Conservation (phyloP, 2,329 filamentous ascomycete species). For the Neofusicoccum ribis region DNA sequence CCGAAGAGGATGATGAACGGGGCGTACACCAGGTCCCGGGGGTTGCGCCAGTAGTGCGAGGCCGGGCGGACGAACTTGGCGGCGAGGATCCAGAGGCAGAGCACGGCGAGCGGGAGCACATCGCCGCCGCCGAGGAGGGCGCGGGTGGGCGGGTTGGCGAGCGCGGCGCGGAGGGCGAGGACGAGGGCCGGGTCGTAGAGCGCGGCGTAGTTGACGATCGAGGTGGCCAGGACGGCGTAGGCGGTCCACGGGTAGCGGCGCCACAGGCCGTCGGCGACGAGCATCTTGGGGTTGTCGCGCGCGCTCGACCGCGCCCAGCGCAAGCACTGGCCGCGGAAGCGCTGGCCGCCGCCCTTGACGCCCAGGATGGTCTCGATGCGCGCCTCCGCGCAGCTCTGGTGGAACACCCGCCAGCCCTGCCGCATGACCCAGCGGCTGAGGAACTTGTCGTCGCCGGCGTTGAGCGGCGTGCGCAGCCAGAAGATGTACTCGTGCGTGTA, state of each 20-base stretch:
- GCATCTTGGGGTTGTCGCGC: slow-evolving; percentile 22
- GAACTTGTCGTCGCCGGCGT: slow-evolving; percentile 43
- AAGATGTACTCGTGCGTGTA: slow-evolving; percentile 28
- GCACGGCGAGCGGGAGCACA: slow-evolving; percentile 23
- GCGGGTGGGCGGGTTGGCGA: slow-evolving; percentile 17
- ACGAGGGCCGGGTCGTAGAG: slow-evolving; percentile 52
- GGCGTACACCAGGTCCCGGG: slow-evolving; percentile 53
- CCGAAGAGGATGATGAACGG: slow-evolving; percentile 55
- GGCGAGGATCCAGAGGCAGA: slow-evolving; percentile 51
- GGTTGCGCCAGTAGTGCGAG: slow-evolving; percentile 54
- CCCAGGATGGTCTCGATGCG: slow-evolving; percentile 52
- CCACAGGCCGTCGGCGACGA: slow-evolving; percentile 43
- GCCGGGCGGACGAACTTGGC: slow-evolving; percentile 60
- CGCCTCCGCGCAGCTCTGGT: slow-evolving; percentile 53
- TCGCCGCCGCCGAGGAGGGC: slow-evolving; percentile 21
- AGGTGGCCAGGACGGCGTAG: slow-evolving; percentile 58
- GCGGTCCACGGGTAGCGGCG: slow-evolving; percentile 51
- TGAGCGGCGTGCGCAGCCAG: slow-evolving; percentile 23
- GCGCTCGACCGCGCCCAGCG: slow-evolving; percentile 27
- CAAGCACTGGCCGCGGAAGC: slow-evolving; percentile 27
- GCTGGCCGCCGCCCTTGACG: slow-evolving; percentile 21
- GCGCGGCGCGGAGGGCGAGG: slow-evolving; percentile 31
- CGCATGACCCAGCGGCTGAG: slow-evolving; percentile 54
- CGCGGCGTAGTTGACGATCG: slow-evolving; percentile 58
- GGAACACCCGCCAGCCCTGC: slow-evolving; percentile 50